Percentiles rank a stretch among this genome's conserved stretches.
Evolutionary conservation across 2,329 filamentous ascomycete genomes (phyloP).

Genomic region (Botrytis tulipae): DNA sequence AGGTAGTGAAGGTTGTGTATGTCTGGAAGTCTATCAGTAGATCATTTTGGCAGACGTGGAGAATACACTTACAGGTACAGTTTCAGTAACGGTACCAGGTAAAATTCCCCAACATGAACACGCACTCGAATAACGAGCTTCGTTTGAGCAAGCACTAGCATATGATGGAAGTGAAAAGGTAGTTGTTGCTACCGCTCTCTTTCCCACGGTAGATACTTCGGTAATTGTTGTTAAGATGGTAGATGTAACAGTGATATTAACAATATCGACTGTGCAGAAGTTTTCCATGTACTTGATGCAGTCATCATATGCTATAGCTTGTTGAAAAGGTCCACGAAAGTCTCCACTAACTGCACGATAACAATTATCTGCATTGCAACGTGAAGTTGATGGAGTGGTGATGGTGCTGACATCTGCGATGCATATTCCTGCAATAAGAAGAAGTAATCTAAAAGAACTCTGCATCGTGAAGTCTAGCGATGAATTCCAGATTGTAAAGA

Average conservation of each 20-base stretch:
- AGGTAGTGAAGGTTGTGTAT: conserved; percentile 12
- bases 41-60: not conserved
- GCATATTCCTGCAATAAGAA: not conserved
- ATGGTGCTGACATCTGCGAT: not conserved
- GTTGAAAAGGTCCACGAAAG: conserved; percentile 15
- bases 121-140: conserved; percentile 19
- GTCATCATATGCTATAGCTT: conserved; percentile 17
- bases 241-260: conserved; percentile 14
- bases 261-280: not conserved
- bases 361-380: conserved; percentile 20
- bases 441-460: not conserved
- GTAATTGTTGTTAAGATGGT: conserved; percentile 16
- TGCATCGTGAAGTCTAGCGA: not conserved
- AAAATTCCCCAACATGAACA: conserved; percentile 22
- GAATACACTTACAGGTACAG: not conserved
- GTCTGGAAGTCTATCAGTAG: not conserved
- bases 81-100: not conserved
- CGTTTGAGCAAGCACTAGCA: conserved; percentile 15
- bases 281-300: conserved; percentile 12
- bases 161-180: conserved; percentile 19
- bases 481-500: not conserved
- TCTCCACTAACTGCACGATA: conserved; percentile 20
- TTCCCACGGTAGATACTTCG: conserved; percentile 15
- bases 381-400: not conserved
- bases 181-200: not conserved